Conservation (phyloP, 148 eudicot species). For the Tetragonia tetragonoides region DNA sequence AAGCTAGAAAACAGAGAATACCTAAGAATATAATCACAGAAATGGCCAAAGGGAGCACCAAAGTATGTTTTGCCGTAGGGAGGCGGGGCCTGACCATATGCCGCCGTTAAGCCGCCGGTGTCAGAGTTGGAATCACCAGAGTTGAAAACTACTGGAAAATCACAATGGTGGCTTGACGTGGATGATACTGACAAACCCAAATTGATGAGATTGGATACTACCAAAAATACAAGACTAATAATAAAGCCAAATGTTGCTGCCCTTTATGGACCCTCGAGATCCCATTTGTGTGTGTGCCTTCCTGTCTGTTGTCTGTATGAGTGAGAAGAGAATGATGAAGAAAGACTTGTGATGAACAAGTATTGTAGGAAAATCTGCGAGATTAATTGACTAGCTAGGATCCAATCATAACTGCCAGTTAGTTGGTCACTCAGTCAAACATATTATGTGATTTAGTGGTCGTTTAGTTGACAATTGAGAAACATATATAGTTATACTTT, state of each 20-base stretch:
- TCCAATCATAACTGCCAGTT: too few relatives aligned
- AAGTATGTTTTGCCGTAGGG: conserved; percentile 71
- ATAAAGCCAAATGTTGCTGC: background rate
- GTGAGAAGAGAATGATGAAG: too few relatives aligned
- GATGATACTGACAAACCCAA: background rate
- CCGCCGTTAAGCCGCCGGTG: conserved; percentile 84
- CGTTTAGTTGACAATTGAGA: too few relatives aligned
- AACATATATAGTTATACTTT: too few relatives aligned
- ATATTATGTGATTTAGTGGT: too few relatives aligned
- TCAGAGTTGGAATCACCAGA: conserved; percentile 95
- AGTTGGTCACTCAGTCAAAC: too few relatives aligned
- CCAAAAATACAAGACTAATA: background rate
- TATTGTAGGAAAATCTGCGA: too few relatives aligned
- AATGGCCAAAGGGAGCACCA: conserved; percentile 64
- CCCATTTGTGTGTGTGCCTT: background rate
- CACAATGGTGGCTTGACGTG: conserved; percentile 21
- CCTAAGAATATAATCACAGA: conserved; percentile 79
- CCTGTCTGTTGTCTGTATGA: too few relatives aligned
- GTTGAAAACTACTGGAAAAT: conserved; percentile 80
- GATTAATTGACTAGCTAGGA: too few relatives aligned
- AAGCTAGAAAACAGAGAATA: conserved; percentile 11
- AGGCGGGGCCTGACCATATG: conserved; percentile 59
- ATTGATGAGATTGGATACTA: background rate
- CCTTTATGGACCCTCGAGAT: background rate
- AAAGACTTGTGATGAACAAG: too few relatives aligned